These are phyloP conservation scores for Clavispora santaluciae DNA, from an alignment of 805 yeast species.

Conservation along the genomic window DNA sequence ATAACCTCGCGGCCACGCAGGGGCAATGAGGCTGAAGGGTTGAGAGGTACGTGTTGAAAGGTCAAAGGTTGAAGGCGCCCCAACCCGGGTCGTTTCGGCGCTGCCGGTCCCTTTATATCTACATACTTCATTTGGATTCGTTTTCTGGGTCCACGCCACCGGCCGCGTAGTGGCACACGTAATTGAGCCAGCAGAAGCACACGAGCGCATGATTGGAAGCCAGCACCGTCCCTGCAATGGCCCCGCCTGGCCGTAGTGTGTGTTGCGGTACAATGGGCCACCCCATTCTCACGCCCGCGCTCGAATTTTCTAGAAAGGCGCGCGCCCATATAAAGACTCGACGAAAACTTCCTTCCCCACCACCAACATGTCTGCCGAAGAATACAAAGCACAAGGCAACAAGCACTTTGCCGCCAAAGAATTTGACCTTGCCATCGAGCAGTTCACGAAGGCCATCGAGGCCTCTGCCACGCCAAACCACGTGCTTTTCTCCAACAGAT, in stretches of 20 bases:
- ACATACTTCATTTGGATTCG: too few species aligned
- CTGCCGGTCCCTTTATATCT: too few species aligned
- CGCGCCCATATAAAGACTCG: constrained; percentile 3
- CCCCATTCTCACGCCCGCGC: background rate
- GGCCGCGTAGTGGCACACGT: too few species aligned
- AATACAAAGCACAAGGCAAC: constrained; percentile 87
- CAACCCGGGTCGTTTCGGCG: too few species aligned
- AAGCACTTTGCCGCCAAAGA: constrained; percentile 88
- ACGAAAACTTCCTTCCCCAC: background rate
- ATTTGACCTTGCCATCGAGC: constrained; percentile 70
- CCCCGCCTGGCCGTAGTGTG: too few species aligned
- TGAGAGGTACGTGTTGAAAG: background rate
- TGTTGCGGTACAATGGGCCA: too few species aligned
- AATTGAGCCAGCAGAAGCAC: too few species aligned
- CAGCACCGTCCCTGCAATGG: too few species aligned
- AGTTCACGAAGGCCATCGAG: constrained; percentile 82
- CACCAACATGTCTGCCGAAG: constrained; percentile 57
- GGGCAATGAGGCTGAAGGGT: background rate
- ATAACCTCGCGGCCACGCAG: constrained; percentile 3
- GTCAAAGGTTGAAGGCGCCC: too few species aligned
- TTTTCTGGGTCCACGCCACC: too few species aligned
- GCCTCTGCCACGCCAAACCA: constrained; percentile 81
- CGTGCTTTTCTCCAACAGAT: constrained; percentile 88
- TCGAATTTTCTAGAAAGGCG: constrained; percentile 18
- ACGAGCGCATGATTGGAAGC: too few species aligned